Evolutionary conservation across 306 rosid species (phyloP), one percentile per base, ranked within the genome.

Genomic region (Quillaja saponaria): DNA sequence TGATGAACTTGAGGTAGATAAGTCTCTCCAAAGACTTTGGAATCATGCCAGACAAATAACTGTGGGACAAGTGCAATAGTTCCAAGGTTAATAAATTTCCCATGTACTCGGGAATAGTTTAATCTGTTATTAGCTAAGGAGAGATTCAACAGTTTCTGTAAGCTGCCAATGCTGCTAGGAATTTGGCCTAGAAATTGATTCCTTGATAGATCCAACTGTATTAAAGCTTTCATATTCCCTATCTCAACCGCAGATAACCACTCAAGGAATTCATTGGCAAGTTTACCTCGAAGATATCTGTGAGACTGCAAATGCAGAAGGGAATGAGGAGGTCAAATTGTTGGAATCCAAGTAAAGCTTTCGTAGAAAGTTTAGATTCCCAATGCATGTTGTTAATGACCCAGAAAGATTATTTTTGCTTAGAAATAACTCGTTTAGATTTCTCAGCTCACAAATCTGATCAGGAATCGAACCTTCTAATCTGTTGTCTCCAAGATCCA

Each of bases 51-150:
- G 58, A 39, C 16, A 80, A 37, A 48, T 46, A 16, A 45, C 75
- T 75, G 18, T 51, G 37, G 6, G 84, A 75, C n/a, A 71, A 34
- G 10, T 75, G 81, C 54, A 75, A 47, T 4, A 13, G 21, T 11
- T 34, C 64, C 73, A 80, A 67, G 59, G 67, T 63, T 31, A 55
- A 2, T 71, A 79, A 68, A 4, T 65, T 51, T 0, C 74, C 77
- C 13, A 54, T 33, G 53, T 69, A 54, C 44, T 18, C 40, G 5
- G 76, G 76, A 62, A 62, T 62, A 44, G 69, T 28, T 9, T 17
- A 71, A 13, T 46, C 33, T 54, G 14, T 71, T 71, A 62, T 71
- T 13, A 0, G 58, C 57, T 44, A 71, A 62, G 1, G 69, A 61
- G 7, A 71, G 51, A 25, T 21, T 71, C 21, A 45, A 1, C 31